phyloP scores from a whole-genome alignment of 1,284 basidiomycete species.

The Ceratobasidium sp. region DNA sequence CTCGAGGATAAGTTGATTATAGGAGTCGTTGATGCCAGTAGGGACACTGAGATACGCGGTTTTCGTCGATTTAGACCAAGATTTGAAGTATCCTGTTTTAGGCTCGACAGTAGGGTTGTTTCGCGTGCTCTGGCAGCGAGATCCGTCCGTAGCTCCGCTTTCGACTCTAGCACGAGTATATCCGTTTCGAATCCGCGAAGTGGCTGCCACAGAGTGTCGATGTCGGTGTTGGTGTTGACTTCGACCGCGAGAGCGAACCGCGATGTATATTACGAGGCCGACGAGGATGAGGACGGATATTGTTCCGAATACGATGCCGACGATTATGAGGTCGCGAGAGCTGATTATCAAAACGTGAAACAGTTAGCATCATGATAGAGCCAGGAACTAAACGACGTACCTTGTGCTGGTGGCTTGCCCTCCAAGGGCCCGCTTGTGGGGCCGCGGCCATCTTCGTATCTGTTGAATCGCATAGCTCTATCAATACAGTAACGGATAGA shows the following conservation, averaged over 20 bases:
- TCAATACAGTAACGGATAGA: not conserved
- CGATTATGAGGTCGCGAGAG: slow-evolving; percentile 19
- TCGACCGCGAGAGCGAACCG: slow-evolving; percentile 3
- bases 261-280: slow-evolving; percentile 14
- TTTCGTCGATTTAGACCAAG: slow-evolving; percentile 28
- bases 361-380: not conserved
- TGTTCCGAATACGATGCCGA: slow-evolving; percentile 22
- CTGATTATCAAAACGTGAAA: not conserved
- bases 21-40: not conserved
- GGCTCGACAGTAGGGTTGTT: not conserved
- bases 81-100: slow-evolving; percentile 19
- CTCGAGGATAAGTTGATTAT: not conserved
- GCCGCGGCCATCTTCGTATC: not conserved
- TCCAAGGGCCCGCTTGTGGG: not conserved
- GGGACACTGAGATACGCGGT: slow-evolving; percentile 21
- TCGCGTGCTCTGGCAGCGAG: not conserved
- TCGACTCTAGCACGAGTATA: slow-evolving; percentile 20
- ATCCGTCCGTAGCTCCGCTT: slow-evolving; percentile 12
- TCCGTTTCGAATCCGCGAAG: slow-evolving; percentile 30
- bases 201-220: slow-evolving; percentile 27
- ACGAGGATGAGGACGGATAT: slow-evolving; percentile 12
- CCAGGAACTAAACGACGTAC: not conserved
- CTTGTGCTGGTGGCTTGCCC: not conserved
- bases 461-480: not conserved
- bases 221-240: slow-evolving; percentile 1